Evolutionary conservation across 225 moss, liverwort and hornwort genomes (phyloP).

Genomic region (Straminergon stramineum): DNA sequence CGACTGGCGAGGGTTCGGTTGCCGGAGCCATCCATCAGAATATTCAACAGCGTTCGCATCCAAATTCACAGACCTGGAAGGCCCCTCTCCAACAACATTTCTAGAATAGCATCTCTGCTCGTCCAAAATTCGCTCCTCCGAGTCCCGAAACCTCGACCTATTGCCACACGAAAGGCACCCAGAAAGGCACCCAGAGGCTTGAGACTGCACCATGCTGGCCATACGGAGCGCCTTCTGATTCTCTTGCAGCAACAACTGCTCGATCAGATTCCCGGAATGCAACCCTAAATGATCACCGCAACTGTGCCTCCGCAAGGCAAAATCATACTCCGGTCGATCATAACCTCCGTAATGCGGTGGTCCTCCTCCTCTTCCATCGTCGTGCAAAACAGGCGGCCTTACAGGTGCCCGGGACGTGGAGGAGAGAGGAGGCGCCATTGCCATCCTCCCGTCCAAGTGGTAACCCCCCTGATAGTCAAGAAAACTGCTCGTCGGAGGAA

Average conservation of each 20-base stretch:
- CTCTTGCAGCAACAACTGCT: slow-evolving; percentile 47
- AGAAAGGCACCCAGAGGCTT: slow-evolving; percentile 35
- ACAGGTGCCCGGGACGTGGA: slow-evolving; percentile 30
- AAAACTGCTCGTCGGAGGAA: slow-evolving; percentile 22
- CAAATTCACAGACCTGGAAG: slow-evolving; percentile 19
- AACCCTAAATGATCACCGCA: slow-evolving; percentile 30
- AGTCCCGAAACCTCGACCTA: slow-evolving; percentile 21
- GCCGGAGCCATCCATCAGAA: slow-evolving; percentile 27
- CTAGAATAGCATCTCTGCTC: slow-evolving; percentile 23
- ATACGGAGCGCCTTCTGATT: slow-evolving; percentile 42
- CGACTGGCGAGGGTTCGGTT: slow-evolving; percentile 7
- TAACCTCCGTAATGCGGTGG: slow-evolving; percentile 10
- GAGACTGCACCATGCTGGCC: slow-evolving; percentile 37
- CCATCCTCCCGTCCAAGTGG: slow-evolving; percentile 11
- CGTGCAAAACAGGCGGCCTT: slow-evolving; percentile 13
- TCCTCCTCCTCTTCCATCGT: slow-evolving; percentile 20
- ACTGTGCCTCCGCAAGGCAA: slow-evolving; percentile 18
- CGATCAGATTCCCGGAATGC: slow-evolving; percentile 27
- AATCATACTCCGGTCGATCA: slow-evolving; percentile 30
- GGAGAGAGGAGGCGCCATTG: slow-evolving; percentile 38
- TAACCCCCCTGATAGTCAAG: slow-evolving; percentile 19
- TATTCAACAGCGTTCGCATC: slow-evolving; percentile 14
- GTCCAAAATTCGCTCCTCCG: slow-evolving; percentile 22
- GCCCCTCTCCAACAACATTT: slow-evolving; percentile 13
- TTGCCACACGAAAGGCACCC: slow-evolving; percentile 31